Evolutionary conservation across 305 asterid genomes (phyloP).

Genomic region (Fraxinus sp.): DNA sequence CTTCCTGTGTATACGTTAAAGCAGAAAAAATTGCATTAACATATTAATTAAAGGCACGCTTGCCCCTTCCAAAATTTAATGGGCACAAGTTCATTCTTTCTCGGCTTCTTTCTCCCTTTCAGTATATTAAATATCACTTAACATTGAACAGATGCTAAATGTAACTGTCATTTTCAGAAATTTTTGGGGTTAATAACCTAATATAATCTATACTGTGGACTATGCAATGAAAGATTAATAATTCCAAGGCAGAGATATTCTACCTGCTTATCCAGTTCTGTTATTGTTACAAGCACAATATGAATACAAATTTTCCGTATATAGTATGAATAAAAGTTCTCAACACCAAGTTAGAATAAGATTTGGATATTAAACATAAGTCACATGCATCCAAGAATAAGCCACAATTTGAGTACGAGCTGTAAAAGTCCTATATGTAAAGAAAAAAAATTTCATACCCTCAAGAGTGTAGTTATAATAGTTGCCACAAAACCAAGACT

Average conservation of each 20-base stretch:
- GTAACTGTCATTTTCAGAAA: background rate
- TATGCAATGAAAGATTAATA: background rate
- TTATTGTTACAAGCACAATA: background rate
- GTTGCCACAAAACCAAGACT: background rate
- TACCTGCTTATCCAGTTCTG: background rate
- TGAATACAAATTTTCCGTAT: background rate
- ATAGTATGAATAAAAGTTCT: background rate
- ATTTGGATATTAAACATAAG: background rate
- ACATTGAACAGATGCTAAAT: background rate
- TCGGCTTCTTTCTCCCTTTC: background rate
- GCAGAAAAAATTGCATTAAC: background rate
- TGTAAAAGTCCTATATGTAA: background rate
- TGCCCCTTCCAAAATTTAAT: background rate
- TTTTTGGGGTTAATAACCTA: background rate
- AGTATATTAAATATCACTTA: background rate
- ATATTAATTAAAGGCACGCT: background rate
- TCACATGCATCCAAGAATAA: background rate
- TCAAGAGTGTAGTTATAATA: background rate
- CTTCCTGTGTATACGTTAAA: conserved; percentile 54
- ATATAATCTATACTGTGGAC: background rate
- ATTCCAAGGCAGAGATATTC: background rate
- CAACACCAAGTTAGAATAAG: background rate
- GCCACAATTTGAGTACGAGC: background rate
- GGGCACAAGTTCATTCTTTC: background rate
- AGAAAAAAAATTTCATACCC: background rate